Conservation (phyloP, 345 rosid species). For the Salix brachista region DNA sequence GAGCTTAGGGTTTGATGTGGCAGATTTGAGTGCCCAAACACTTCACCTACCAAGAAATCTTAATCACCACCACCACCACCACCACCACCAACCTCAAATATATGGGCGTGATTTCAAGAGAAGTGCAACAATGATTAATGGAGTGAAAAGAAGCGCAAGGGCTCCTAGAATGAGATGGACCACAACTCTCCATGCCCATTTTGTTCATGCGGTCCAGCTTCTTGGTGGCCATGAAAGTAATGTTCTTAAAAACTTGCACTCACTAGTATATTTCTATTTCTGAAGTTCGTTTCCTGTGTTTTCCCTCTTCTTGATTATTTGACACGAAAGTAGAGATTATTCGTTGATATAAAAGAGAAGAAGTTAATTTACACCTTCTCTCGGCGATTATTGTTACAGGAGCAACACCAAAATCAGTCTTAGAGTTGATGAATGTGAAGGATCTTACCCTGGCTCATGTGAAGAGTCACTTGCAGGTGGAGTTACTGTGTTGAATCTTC, state of each 20-base stretch:
- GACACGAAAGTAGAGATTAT: background rate
- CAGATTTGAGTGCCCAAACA: conserved; percentile 27
- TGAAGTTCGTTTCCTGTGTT: background rate
- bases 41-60: conserved; percentile 24
- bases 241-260: background rate
- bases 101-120: conserved; percentile 80
- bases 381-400: conserved; percentile 38
- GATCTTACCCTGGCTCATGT: conserved; percentile 99
- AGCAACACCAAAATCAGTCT: conserved; percentile 95
- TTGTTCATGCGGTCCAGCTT: conserved; percentile 94
- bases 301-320: background rate
- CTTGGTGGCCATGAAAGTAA: conserved; percentile 98
- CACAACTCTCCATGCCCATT: conserved; percentile 85
- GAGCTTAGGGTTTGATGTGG: conserved; percentile 60
- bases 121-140: conserved; percentile 40
- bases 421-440: conserved; percentile 98
- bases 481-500: conserved; percentile 18
- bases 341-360: background rate
- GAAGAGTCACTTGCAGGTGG: conserved; percentile 99
- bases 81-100: conserved; percentile 56
- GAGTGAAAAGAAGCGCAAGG: conserved; percentile 63
- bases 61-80: conserved; percentile 37
- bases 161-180: conserved; percentile 99
- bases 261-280: background rate
- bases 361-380: background rate